Conservation (phyloP, 2,329 filamentous ascomycete genomes). For the Periconia sp. region DNA sequence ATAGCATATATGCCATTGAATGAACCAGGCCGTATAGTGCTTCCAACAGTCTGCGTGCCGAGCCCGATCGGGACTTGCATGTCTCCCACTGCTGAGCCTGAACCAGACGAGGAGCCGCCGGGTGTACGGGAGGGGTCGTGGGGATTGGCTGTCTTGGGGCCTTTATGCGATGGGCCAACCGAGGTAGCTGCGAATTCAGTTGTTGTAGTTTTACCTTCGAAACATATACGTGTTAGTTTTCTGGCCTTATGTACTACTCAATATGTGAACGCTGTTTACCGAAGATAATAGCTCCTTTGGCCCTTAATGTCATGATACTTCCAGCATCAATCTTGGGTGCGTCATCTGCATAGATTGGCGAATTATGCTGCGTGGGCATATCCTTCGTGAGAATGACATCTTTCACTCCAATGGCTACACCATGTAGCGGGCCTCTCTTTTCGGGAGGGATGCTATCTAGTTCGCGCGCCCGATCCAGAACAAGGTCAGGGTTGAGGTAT, state of each 20-base stretch:
- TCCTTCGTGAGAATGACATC: slow-evolving; percentile 64
- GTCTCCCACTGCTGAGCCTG: slow-evolving; percentile 70
- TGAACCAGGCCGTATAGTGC: slow-evolving; percentile 67
- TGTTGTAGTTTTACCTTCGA: slow-evolving; percentile 59
- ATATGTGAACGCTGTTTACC: too few species aligned
- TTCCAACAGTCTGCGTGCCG: slow-evolving; percentile 71
- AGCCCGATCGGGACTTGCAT: slow-evolving; percentile 66
- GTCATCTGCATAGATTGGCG: slow-evolving; percentile 58
- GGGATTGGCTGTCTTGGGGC: slow-evolving; percentile 63
- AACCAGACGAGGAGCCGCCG: slow-evolving; percentile 71
- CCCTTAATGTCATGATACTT: slow-evolving; percentile 58
- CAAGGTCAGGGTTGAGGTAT: slow-evolving; percentile 39
- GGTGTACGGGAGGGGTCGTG: slow-evolving; percentile 61
- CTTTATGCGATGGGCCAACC: slow-evolving; percentile 46
- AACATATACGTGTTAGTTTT: not conserved
- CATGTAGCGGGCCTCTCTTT: slow-evolving; percentile 62
- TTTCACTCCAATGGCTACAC: slow-evolving; percentile 64
- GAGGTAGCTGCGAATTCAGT: slow-evolving; percentile 68
- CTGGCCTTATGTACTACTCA: too few species aligned
- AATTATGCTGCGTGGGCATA: slow-evolving; percentile 65
- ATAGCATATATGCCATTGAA: slow-evolving; percentile 70
- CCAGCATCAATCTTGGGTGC: slow-evolving; percentile 59
- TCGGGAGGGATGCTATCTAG: slow-evolving; percentile 58
- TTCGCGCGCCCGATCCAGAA: slow-evolving; percentile 57
- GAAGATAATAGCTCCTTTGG: slow-evolving; percentile 64